phyloP scores from a whole-genome alignment of 345 rosid species.

The Eucalyptus erythrocorys region DNA sequence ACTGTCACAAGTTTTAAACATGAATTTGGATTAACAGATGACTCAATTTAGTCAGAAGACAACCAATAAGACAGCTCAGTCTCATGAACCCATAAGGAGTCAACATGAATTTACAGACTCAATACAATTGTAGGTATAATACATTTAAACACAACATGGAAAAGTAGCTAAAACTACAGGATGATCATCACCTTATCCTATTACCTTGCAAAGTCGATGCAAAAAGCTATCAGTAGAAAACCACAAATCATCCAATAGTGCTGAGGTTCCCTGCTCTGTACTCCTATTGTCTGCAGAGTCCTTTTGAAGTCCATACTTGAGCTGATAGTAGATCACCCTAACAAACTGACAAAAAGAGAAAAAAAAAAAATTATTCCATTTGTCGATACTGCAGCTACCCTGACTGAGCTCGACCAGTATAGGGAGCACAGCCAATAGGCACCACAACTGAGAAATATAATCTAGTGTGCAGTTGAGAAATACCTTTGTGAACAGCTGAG shows the following conservation, averaged over 20 bases:
- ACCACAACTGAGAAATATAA: not conserved
- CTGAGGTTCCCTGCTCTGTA: conserved; percentile 34
- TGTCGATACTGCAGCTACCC: not conserved
- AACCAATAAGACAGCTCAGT: not conserved
- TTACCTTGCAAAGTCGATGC: conserved; percentile 70
- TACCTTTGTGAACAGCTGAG: conserved; percentile 72
- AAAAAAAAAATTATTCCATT: not conserved
- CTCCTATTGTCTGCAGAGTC: conserved; percentile 18
- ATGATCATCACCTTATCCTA: not conserved
- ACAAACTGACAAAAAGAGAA: conserved; percentile 43
- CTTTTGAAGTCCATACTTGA: conserved; percentile 75
- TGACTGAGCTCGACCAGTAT: not conserved
- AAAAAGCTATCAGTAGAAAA: conserved; percentile 76
- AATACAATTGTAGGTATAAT: not conserved
- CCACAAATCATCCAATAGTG: conserved; percentile 78
- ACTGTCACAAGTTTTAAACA: not conserved
- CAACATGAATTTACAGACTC: not conserved
- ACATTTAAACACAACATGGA: not conserved
- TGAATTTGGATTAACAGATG: not conserved
- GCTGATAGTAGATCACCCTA: conserved; percentile 72
- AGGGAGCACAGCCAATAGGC: not conserved
- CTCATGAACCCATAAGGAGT: not conserved
- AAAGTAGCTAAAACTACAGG: not conserved
- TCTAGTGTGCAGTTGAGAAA: not conserved
- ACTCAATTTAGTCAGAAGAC: not conserved